A percentile compares a stretch with the other conserved stretches of the same genome.
These are phyloP conservation scores for Amanita pseudoporphyria DNA, from an alignment of 768 basidiomycete species.

Conservation along the genomic window DNA sequence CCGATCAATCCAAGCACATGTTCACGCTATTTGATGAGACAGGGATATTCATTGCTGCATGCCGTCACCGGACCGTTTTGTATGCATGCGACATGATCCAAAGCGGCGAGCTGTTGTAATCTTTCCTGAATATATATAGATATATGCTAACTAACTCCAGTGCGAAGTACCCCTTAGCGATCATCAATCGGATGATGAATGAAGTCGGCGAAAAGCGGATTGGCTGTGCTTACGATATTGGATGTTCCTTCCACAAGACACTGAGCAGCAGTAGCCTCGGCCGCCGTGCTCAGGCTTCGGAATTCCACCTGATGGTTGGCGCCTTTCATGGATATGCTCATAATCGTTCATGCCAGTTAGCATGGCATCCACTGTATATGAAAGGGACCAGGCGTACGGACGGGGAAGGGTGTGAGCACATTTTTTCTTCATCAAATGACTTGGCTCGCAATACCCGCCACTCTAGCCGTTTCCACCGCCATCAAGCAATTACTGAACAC, in stretches of 20 bases:
- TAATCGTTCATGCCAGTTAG: constrained; percentile 7
- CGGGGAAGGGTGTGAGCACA: constrained; percentile 11
- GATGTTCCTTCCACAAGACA: neutral
- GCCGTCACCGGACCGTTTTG: constrained; percentile 13
- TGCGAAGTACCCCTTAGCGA: neutral
- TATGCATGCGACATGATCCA: constrained; percentile 11
- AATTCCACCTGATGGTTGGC: neutral
- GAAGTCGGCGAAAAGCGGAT: neutral
- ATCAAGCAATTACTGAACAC: constrained; percentile 8
- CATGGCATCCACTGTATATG: constrained; percentile 6
- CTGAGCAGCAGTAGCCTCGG: neutral
- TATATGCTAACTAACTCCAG: neutral
- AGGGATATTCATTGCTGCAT: constrained; percentile 14
- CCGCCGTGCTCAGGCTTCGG: neutral
- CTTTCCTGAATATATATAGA: neutral
- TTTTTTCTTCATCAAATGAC: constrained; percentile 8
- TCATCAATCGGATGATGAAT: neutral
- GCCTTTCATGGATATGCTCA: too few relatives aligned
- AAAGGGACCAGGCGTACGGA: constrained; percentile 8
- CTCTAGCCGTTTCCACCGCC: constrained; percentile 8
- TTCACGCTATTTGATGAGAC: constrained; percentile 15
- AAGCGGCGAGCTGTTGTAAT: constrained; percentile 10
- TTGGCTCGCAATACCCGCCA: constrained; percentile 5
- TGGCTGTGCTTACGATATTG: constrained; percentile 4
- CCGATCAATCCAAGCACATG: constrained; percentile 13